Conservation (phyloP, 495 filamentous ascomycete genomes). For the Hypoxylon subgilvum region DNA sequence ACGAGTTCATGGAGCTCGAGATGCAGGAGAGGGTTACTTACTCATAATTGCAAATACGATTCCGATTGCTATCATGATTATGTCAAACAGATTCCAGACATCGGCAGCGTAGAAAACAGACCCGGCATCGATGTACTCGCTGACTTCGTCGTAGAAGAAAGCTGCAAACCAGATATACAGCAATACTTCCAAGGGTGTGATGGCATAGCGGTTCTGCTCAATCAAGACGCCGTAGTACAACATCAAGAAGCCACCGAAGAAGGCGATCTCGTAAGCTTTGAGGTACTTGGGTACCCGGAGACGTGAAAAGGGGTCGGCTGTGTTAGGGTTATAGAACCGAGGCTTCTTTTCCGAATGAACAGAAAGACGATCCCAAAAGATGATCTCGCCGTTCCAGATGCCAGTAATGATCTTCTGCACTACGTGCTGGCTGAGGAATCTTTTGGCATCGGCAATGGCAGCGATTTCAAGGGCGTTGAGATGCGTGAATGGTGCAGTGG, state of each 20-base stretch:
- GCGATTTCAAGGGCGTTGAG: constrained; percentile 92
- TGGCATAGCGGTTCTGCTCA: constrained; percentile 53
- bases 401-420: constrained; percentile 88
- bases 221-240: constrained; percentile 87
- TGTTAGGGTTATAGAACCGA: constrained; percentile 76
- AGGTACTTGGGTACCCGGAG: constrained; percentile 90
- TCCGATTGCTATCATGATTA: constrained; percentile 85
- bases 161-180: constrained; percentile 76
- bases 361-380: constrained; percentile 86
- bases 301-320: constrained; percentile 81
- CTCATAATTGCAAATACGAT: constrained; percentile 71
- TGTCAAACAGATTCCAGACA: constrained; percentile 90
- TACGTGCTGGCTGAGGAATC: constrained; percentile 82
- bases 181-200: constrained; percentile 59
- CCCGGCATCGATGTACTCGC: constrained; percentile 82
- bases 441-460: constrained; percentile 84
- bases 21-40: no score
- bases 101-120: constrained; percentile 83
- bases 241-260: constrained; percentile 80
- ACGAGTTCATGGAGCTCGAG: background rate
- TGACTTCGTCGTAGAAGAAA: constrained; percentile 87
- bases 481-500: constrained; percentile 71
- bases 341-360: constrained; percentile 80
- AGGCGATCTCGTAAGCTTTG: constrained; percentile 85
- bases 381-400: constrained; percentile 90